A percentile compares a stretch with the other conserved stretches of the same genome.
Conservation (phyloP, 495 filamentous ascomycete species). For the Ramalina intermedia region DNA sequence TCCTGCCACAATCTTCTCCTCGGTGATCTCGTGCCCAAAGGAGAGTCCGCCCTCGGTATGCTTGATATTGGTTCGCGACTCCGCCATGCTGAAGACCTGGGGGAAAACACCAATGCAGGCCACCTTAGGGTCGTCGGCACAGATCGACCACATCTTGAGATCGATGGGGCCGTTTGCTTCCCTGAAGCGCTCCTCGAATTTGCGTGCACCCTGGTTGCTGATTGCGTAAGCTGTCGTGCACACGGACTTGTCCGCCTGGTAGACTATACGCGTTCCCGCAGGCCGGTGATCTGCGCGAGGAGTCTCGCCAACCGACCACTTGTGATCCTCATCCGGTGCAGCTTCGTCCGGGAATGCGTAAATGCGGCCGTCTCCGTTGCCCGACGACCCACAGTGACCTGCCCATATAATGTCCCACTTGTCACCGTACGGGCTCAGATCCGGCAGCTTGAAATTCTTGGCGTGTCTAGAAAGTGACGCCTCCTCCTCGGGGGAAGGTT, state of each 20-base stretch:
- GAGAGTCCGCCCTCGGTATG: slow-evolving; percentile 9
- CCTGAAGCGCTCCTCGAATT: slow-evolving; percentile 6
- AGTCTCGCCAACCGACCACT: slow-evolving; percentile 5
- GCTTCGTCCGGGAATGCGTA: slow-evolving; percentile 9
- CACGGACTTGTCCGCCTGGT: slow-evolving; percentile 3
- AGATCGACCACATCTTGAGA: slow-evolving; percentile 7
- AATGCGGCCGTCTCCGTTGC: slow-evolving; percentile 9
- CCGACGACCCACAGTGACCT: slow-evolving; percentile 23
- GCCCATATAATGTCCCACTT: slow-evolving; percentile 28
- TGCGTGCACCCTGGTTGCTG: slow-evolving; percentile 7
- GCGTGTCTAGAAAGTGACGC: slow-evolving; percentile 13
- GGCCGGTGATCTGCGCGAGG: slow-evolving; percentile 4
- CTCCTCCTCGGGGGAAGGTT: slow-evolving; percentile 15
- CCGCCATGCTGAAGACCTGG: slow-evolving; percentile 11
- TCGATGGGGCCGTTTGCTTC: slow-evolving; percentile 11
- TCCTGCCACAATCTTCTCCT: slow-evolving; percentile 8
- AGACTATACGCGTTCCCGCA: slow-evolving; percentile 10
- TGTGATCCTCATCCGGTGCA: slow-evolving; percentile 9
- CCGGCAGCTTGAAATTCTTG: background rate
- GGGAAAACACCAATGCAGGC: slow-evolving; percentile 11
- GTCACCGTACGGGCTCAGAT: slow-evolving; percentile 23
- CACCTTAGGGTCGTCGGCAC: slow-evolving; percentile 4
- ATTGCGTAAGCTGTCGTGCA: slow-evolving; percentile 13
- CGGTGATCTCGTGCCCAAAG: slow-evolving; percentile 10
- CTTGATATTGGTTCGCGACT: slow-evolving; percentile 11